phyloP scores from a whole-genome alignment of 1,284 basidiomycete genomes.

The Apiotrichum laibachii region DNA sequence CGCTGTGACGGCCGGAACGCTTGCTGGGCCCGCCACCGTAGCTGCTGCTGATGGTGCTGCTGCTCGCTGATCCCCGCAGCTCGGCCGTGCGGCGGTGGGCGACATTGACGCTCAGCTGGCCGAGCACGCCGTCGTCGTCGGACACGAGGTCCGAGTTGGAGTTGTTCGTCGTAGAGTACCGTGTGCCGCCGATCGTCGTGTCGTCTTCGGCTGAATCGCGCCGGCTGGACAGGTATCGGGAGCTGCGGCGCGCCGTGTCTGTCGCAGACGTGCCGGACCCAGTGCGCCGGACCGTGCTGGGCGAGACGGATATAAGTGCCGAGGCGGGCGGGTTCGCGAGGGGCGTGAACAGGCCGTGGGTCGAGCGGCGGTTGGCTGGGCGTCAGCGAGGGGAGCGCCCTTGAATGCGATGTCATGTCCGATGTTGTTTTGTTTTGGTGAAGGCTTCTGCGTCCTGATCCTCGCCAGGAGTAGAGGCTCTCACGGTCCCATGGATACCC shows the following conservation, averaged over 20 bases:
- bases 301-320: constrained; percentile 34
- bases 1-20: constrained; percentile 47
- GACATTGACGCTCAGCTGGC: constrained; percentile 27
- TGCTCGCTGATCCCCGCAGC: constrained; percentile 7
- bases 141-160: constrained; percentile 10
- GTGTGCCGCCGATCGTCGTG: not conserved
- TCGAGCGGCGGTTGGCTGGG: not conserved
- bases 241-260: too few relatives aligned
- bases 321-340: constrained; percentile 18
- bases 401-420: not conserved
- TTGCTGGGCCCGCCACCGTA: constrained; percentile 33
- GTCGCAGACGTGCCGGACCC: constrained; percentile 37
- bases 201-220: not conserved
- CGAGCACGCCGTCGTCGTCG: constrained; percentile 26
- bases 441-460: too few relatives aligned
- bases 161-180: too few relatives aligned
- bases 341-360: constrained; percentile 5
- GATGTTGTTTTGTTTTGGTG: too few relatives aligned
- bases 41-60: constrained; percentile 14
- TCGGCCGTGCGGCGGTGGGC: constrained; percentile 22
- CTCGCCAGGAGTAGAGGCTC: too few relatives aligned
- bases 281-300: constrained; percentile 34
- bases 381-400: not conserved
- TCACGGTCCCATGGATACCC: too few relatives aligned
- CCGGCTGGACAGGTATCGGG: constrained; percentile 20